A percentile compares a stretch with the other conserved stretches of the same genome.
Conservation (phyloP, 129 eudicot genomes). For the Logfia minima region DNA sequence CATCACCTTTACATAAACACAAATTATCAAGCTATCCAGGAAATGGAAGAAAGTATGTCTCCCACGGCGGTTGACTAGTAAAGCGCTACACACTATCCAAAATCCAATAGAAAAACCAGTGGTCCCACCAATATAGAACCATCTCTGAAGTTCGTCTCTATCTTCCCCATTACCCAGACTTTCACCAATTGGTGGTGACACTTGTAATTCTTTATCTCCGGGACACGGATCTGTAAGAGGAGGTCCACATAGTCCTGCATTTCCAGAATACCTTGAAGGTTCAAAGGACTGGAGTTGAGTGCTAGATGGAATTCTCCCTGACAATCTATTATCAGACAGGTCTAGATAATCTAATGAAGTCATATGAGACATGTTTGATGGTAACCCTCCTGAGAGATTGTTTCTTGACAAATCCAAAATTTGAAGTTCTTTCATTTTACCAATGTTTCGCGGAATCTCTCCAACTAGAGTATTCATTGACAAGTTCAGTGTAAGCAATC, state of each 20-base stretch:
- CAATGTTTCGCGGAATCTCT: constrained; percentile 29
- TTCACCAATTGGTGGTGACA: no score
- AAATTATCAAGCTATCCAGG: neutral
- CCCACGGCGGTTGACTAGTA: no score
- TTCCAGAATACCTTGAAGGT: constrained; percentile 7
- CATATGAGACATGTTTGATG: constrained; percentile 25
- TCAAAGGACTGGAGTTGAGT: constrained; percentile 22
- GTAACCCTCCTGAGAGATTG: constrained; percentile 36
- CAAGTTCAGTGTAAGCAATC: constrained; percentile 31
- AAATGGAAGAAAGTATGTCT: no score
- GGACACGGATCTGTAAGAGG: no score
- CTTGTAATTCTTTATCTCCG: no score
- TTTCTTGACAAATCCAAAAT: constrained; percentile 41
- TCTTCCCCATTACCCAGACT: no score
- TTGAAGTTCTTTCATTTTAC: constrained; percentile 17
- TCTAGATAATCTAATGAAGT: neutral
- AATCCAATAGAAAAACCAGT: no score
- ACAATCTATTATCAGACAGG: neutral
- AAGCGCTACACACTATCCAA: no score
- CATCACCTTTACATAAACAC: constrained; percentile 1
- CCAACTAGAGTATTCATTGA: constrained; percentile 35
- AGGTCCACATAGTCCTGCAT: no score
- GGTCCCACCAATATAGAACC: no score
- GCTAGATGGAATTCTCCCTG: constrained; percentile 12
- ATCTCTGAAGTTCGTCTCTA: no score